Conservation (phyloP, 2,329 filamentous ascomycete species). For the Rhynchosporium secalis region DNA sequence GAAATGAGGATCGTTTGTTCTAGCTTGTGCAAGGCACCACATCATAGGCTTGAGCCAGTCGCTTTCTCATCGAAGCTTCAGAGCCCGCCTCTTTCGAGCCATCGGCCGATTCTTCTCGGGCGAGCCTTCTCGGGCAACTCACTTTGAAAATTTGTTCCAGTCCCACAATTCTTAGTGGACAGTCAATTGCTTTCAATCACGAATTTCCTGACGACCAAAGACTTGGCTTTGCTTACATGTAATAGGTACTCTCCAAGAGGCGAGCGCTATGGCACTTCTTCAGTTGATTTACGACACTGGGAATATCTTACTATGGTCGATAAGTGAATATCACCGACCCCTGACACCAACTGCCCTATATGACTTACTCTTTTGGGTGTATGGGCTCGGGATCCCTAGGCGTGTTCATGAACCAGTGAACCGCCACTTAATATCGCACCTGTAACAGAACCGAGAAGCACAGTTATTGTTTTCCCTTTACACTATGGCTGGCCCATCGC, state of each 20-base stretch:
- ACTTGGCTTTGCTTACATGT: conserved; percentile 1
- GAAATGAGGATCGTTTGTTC: background rate
- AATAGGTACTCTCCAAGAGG: too few species aligned
- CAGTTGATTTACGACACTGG: background rate
- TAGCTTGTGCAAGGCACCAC: conserved; percentile 10
- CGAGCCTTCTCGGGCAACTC: background rate
- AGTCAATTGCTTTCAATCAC: conserved; percentile 4
- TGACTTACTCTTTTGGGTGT: too few species aligned
- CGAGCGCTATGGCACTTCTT: background rate
- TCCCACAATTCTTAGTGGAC: conserved; percentile 4
- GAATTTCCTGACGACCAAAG: background rate
- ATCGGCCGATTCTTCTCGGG: background rate
- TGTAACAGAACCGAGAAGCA: too few species aligned
- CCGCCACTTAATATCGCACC: too few species aligned
- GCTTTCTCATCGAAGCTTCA: background rate
- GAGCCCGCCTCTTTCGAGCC: background rate
- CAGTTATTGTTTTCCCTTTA: too few species aligned
- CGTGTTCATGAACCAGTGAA: too few species aligned
- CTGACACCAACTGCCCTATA: too few species aligned
- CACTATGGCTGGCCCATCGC: too few species aligned
- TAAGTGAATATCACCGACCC: too few species aligned
- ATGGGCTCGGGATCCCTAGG: too few species aligned
- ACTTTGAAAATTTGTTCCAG: background rate
- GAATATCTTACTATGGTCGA: background rate
- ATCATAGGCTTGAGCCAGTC: background rate